These are phyloP conservation scores for Phytopythium kandeliae DNA, from an alignment of 352 stramenopile species.

Conservation along the genomic window DNA sequence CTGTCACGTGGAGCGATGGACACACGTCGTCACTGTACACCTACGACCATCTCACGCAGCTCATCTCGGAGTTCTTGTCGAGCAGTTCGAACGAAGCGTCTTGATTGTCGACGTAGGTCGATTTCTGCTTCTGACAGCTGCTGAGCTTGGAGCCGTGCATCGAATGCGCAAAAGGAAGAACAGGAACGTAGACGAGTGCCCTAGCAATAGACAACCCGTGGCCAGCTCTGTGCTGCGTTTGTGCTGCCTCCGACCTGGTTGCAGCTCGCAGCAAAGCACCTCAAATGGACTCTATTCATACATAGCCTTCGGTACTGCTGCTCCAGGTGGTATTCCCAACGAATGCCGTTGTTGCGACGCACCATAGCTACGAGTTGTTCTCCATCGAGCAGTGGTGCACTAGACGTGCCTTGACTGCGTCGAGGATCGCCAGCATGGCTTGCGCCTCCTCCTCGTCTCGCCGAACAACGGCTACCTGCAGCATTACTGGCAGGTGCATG, in stretches of 20 bases:
- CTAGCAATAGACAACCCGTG: too few species aligned
- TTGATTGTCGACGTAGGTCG: not conserved
- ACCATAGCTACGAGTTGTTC: constrained; percentile 27
- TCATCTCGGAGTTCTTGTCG: constrained; percentile 42
- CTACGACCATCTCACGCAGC: constrained; percentile 80
- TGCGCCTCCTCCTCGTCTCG: constrained; percentile 61
- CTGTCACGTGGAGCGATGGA: constrained; percentile 96
- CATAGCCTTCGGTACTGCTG: not conserved
- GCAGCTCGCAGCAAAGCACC: too few species aligned
- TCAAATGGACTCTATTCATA: too few species aligned
- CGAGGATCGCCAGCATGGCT: constrained; percentile 72
- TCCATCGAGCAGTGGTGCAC: constrained; percentile 42
- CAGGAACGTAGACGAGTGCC: too few species aligned
- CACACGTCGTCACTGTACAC: constrained; percentile 96
- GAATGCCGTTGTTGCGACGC: not conserved
- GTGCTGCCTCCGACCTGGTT: too few species aligned
- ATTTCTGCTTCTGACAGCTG: too few species aligned
- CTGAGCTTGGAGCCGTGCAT: too few species aligned
- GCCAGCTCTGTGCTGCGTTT: too few species aligned
- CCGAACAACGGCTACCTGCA: constrained; percentile 70
- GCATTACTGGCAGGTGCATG: constrained; percentile 87
- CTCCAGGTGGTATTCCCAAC: too few species aligned
- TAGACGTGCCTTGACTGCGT: constrained; percentile 67
- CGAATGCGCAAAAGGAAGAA: too few species aligned
- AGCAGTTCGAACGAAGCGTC: constrained; percentile 8